Evolutionary conservation across 1,284 basidiomycete species (phyloP), one percentile per base, ranked within the genome.

Genomic region (Uromyces viciae-fabae): DNA sequence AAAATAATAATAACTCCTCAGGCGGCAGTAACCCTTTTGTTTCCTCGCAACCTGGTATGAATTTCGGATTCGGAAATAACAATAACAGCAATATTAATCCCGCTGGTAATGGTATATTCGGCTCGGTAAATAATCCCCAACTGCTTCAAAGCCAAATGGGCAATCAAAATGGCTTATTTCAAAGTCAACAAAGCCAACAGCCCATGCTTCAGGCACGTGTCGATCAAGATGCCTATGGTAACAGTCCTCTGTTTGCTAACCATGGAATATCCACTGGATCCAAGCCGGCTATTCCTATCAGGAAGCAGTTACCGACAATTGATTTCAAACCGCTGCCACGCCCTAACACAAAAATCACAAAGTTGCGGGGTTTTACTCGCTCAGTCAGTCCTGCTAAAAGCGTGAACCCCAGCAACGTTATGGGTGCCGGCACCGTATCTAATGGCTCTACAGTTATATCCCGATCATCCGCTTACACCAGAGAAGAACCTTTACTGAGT

Each of bases 221-320:
- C 84, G 92, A 92, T 68, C 91, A 94, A 85, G 89, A 89, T 84
- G 95, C 96, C 0, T 95, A 98, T 85, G 93, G 92, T 58, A 89
- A 91, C 81, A 94, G 93, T 85, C 88, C 88, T 22, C 85, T 90
- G 56, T 89, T 90, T 83, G 85, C 81, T 14, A 80, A 80, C 36
- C 66, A 73, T 46, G 80, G 75, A 7, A 75, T 69, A 15, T 78
- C 64, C 14, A 17, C 73, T 9, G 74, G 76, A 15, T 76, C 74
- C 11, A 75, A 76, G 46, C 81, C 74, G 33, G 75, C 81, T 52
- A 68, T 81, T 42, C 78, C 78, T 31, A 81, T 81, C 42, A 73
- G 69, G 54, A 81, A 81, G 42, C 69, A 73, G 49, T 49, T 74
- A 33, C 78, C 69, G 22, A 74, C 60, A 15, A 81, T 81, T 42